These are phyloP conservation scores for Diaporthe longicolla DNA, from an alignment of 2,329 filamentous ascomycete species.

Conservation along the genomic window DNA sequence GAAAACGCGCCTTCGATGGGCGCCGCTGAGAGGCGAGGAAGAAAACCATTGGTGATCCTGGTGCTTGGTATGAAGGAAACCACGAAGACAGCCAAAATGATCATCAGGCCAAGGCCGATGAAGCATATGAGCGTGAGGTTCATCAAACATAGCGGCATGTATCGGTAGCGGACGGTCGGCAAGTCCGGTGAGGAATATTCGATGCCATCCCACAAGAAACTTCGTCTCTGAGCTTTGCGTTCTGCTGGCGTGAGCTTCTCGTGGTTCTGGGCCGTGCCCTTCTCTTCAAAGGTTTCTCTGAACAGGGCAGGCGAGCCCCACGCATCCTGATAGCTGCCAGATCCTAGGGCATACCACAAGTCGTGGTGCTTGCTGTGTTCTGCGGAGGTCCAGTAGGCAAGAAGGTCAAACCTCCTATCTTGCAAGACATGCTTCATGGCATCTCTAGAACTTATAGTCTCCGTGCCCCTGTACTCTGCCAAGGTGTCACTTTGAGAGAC, in stretches of 20 bases:
- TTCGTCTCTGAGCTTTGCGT: constrained; percentile 43
- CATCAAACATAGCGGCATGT: constrained; percentile 83
- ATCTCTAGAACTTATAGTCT: constrained; percentile 67
- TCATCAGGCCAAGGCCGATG: constrained; percentile 69
- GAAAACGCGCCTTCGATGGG: constrained; percentile 80
- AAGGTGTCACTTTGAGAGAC: constrained; percentile 86
- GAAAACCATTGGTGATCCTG: constrained; percentile 78
- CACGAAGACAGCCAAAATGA: constrained; percentile 80
- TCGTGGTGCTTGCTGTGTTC: constrained; percentile 67
- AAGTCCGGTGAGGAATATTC: constrained; percentile 62
- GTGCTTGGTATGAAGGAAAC: constrained; percentile 83
- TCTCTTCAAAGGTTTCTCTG: constrained; percentile 30
- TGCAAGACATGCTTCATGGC: constrained; percentile 68
- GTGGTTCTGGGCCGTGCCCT: constrained; percentile 25
- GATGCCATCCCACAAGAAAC: constrained; percentile 44
- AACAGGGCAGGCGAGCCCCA: constrained; percentile 39
- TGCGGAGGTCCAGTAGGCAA: constrained; percentile 89
- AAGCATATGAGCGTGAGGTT: constrained; percentile 76
- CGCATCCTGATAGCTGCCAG: constrained; percentile 41
- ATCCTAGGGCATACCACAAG: constrained; percentile 84
- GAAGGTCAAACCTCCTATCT: constrained; percentile 73
- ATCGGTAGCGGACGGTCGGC: constrained; percentile 70
- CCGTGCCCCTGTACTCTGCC: constrained; percentile 78
- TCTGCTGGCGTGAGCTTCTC: constrained; percentile 35
- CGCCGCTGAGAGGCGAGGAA: constrained; percentile 74